Percentiles rank a stretch among this genome's conserved stretches.
Evolutionary conservation across 2,329 filamentous ascomycete genomes (phyloP).

Genomic region (Penicillium sp.): DNA sequence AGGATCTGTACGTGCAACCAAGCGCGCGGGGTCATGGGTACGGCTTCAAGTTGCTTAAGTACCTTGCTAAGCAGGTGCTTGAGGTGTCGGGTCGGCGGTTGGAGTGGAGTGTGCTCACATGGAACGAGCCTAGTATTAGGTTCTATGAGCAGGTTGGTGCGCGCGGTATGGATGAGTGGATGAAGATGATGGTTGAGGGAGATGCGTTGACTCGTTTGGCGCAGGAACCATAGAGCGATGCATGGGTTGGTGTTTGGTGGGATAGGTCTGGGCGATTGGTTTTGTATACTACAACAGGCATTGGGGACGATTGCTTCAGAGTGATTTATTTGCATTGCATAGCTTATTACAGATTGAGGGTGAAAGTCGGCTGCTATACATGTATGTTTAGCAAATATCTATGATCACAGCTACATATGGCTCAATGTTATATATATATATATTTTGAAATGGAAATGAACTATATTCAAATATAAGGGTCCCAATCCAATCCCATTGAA

Average conservation of each 20-base stretch:
- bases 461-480: neutral
- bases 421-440: neutral
- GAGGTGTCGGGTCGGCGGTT: slow-evolving; percentile 71
- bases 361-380: neutral
- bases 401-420: neutral
- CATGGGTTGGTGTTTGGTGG: neutral
- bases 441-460: neutral
- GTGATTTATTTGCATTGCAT: neutral
- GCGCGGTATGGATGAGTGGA: slow-evolving; percentile 49
- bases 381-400: neutral
- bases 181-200: slow-evolving; percentile 53
- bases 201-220: slow-evolving; percentile 45
- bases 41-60: slow-evolving; percentile 71
- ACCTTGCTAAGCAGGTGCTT: slow-evolving; percentile 75
- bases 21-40: slow-evolving; percentile 73
- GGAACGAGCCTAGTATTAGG: slow-evolving; percentile 85
- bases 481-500: neutral
- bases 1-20: slow-evolving; percentile 82
- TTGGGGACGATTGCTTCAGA: neutral
- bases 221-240: slow-evolving; percentile 18
- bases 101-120: slow-evolving; percentile 89
- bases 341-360: neutral
- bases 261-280: neutral
- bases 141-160: slow-evolving; percentile 67
- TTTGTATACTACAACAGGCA: neutral